Base-by-base conservation (phyloP, 257 asterid species). In the Solanum clarkiae region DNA sequence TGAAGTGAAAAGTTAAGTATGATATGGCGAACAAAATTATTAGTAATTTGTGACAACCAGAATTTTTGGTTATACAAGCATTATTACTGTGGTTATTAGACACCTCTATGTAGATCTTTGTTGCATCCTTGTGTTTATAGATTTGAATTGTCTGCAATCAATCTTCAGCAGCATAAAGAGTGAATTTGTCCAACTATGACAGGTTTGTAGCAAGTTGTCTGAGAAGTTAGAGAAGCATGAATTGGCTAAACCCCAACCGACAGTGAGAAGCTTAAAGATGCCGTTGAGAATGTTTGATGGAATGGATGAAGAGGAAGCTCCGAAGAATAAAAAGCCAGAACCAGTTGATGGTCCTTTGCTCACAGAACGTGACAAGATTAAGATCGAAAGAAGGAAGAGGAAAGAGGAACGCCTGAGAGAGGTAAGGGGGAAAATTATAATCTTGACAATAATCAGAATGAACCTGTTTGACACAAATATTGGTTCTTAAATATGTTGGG, bases 211-310 rank as follows among this genome's bases (percentile, higher is more conserved):
- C 89, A 92, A 87, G 89, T 87, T 96, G 84, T 92, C 94, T 7
- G 98, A 93, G 88, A 96, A 94, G 84, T 94, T 96, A 71, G 99
- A 97, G 91, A 96, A 95, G 87, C 98, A 96, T 87, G 99, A 96
- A 42, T 85, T 94, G 85, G 94, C 92, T 86, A 96, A 96, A 90
- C 95, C 79, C 80, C 93, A 96, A 88, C 98, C 98, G 26, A 84
- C 98, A 0, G 99, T 96, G 81, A 95, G 99, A 88, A 96, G 99
- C 92, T 95, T 95, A 63, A 87, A 86, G 84, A 93, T 98, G 72
- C 99, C 99, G 55, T 15, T 96, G 91, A 91, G 99, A 91, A 96
- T 96, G 99, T 91, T 74, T 85, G 99, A 96, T 86, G 99, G 99
- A 77, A 92, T 96, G 99, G 98, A 96, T 89, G 98, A 95, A 88